Percentiles rank a stretch among this genome's conserved stretches.
Evolutionary conservation across 2,329 filamentous ascomycete species (phyloP).

Genomic region (Fusarium devonianum): DNA sequence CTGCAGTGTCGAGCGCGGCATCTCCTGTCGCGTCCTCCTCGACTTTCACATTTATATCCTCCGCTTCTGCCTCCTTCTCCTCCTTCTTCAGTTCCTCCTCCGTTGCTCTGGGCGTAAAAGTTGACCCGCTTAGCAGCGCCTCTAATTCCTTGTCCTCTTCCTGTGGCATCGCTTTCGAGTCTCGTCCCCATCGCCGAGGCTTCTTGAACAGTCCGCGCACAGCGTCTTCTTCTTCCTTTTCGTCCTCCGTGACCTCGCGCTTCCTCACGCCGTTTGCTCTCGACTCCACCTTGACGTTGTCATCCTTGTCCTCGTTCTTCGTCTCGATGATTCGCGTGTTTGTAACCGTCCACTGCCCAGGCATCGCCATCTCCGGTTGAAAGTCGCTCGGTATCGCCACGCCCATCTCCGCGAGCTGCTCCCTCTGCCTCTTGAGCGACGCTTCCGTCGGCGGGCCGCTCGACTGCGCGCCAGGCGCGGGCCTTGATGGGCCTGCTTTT

Average conservation of each 20-base stretch:
- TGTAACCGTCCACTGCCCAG: conserved; percentile 84
- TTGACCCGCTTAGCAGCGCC: conserved; percentile 58
- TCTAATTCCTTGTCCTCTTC: conserved; percentile 67
- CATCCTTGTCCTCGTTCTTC: conserved; percentile 49
- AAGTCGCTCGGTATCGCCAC: conserved; percentile 83
- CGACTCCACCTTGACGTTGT: conserved; percentile 52
- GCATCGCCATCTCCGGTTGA: conserved; percentile 82
- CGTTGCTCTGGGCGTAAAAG: conserved; percentile 35
- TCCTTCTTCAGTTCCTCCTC: conserved; percentile 40
- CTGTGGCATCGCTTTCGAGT: conserved; percentile 56
- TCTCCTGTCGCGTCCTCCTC: conserved; percentile 30
- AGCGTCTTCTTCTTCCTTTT: conserved; percentile 67
- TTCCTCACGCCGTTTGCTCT: conserved; percentile 68
- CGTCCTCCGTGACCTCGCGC: conserved; percentile 65
- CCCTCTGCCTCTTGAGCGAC: conserved; percentile 82
- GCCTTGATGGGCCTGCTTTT: conserved; percentile 37
- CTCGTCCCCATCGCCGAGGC: conserved; percentile 61
- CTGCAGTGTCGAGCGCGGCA: conserved; percentile 7
- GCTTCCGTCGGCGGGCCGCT: conserved; percentile 54
- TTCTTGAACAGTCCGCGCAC: conserved; percentile 68
- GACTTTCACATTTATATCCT: conserved; percentile 27
- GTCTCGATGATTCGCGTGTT: conserved; percentile 66
- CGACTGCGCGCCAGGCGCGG: conserved; percentile 11
- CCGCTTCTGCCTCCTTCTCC: conserved; percentile 40
- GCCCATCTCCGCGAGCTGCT: conserved; percentile 87